Percentiles rank a stretch among this genome's conserved stretches.
Evolutionary conservation across 2,329 filamentous ascomycete species (phyloP).

Genomic region (Sclerotinia glacialis): DNA sequence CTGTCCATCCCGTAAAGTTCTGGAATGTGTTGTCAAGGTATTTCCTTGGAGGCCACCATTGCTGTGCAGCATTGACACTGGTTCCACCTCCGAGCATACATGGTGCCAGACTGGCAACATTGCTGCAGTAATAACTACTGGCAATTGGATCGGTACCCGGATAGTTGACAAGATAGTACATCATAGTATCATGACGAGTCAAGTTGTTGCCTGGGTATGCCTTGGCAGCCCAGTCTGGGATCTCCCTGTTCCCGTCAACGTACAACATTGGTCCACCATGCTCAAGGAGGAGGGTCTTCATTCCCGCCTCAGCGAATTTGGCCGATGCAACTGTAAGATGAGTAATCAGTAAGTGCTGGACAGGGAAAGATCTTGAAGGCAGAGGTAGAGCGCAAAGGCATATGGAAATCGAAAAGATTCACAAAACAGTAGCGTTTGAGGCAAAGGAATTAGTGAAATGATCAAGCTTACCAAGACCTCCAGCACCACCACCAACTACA

Average conservation of each 20-base stretch:
- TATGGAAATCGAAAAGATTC: not conserved
- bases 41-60: slow-evolving; percentile 10
- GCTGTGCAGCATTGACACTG: slow-evolving; percentile 13
- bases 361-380: not conserved
- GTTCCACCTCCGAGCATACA: slow-evolving; percentile 19
- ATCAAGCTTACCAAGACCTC: not conserved
- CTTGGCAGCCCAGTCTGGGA: slow-evolving; percentile 6
- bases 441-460: not conserved
- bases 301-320: slow-evolving; percentile 12
- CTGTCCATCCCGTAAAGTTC: slow-evolving; percentile 6
- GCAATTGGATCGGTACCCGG: slow-evolving; percentile 5
- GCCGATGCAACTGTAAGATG: slow-evolving; percentile 3
- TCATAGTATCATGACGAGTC: slow-evolving; percentile 8
- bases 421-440: not conserved
- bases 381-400: not conserved
- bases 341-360: not conserved
- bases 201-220: slow-evolving; percentile 2
- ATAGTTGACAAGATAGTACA: not conserved
- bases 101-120: not conserved
- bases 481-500: slow-evolving; percentile 11
- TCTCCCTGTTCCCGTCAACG: slow-evolving; percentile 10
- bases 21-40: slow-evolving; percentile 4
- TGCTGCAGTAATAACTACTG: not conserved
- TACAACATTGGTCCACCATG: slow-evolving; percentile 13
- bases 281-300: slow-evolving; percentile 16